Base-by-base conservation (phyloP, 1,284 basidiomycete genomes). In the Ganoderma resinaceum region DNA sequence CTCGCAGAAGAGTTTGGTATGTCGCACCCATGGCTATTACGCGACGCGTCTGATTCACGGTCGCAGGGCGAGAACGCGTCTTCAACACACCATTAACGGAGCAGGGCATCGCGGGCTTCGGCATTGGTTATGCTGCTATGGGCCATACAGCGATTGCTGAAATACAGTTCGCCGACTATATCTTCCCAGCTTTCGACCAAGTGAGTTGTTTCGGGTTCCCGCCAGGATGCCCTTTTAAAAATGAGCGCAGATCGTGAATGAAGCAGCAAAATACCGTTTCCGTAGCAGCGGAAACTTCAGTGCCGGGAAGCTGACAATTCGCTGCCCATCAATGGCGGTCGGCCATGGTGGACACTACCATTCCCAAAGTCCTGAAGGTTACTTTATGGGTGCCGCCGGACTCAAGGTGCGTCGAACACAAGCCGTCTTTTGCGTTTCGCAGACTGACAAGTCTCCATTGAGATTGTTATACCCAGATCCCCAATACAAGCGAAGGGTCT, bases 401-500 rank as follows among this genome's bases (percentile, higher is more conserved):
- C 76, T 98, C 49, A 97, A 97, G 85, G 95, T 63, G 14, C 46
- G 49, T 52, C 18, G 8, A 16, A n/a, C 16, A 18, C 8, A n/a
- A 14, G 31, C 18, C 8, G 23, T 20, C n/a, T 33, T n/a, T 37
- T 43, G 31, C 33, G n/a, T n/a, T 26, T n/a, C 12, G 38, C 95
- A 68, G 14, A 73, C 63, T 55, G 12, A 8, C n/a, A 23, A 55
- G 43, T 11, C 9, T 46, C 29, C 37, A 18, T 37, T 20, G 1
- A 95, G 94, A 81, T 96, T 62, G 95, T 98, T 12, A 93, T 98
- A 49, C 96, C 96, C 3, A 90, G 96, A 20, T 95, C 94, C 3
- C 97, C 96, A 0, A 91, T 97, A 46, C 97, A 98, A 84, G 96
- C 96, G 26, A 98, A 98, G 80, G 96, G 96, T 0, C 83, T 98